Evolutionary conservation across 2,329 filamentous ascomycete species (phyloP), one percentile per base, ranked within the genome.

Genomic region (Lomentospora prolificans): DNA sequence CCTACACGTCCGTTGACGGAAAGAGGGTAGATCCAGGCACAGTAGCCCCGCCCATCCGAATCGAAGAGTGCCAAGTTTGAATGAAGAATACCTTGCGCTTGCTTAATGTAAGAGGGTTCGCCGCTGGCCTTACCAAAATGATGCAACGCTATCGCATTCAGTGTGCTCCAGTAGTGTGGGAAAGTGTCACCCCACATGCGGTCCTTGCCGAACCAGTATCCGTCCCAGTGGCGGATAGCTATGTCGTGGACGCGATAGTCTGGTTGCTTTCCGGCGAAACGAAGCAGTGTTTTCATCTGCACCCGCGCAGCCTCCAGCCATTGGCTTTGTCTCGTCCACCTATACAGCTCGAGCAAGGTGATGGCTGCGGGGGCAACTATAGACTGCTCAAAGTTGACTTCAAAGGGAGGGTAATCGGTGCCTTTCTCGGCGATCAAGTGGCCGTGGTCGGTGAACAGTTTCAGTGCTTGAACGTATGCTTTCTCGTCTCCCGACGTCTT

Each of bases 281-380:
- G 54, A 1, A 58, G 36, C n/a, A 58, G 58, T 3, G 56, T 50
- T 4, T 59, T 46, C 1, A 58, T 8, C 14, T 59, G 57, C 25
- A 41, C 17, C 5, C 17, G 31, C 7, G 53, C 54, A 3, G 50
- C 58, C 3, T 70, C 61, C 27, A 77, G 68, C 30, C 61, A 63
- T 2, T 68, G 66, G 3, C 53, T 4, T 54, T 79, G 69, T 0
- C 67, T 66, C 5, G 69, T 74, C 3, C 72, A 72, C 46, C 65
- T 67, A 55, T 70, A 67, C 7, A 81, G 69, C 63, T 81, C 78
- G 25, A 76, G 73, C 2, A 81, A 67, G 3, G 54, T 58, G 5
- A 33, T 57, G 10, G 58, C 57, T 14, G 58, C 58, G n/a, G 58
- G 58, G 2, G 58, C 58, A 5, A 59, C 57, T 17, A 58, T 58